Evolutionary conservation across 169 alveolate genomes (phyloP).

Genomic region (Babesia sp.): DNA sequence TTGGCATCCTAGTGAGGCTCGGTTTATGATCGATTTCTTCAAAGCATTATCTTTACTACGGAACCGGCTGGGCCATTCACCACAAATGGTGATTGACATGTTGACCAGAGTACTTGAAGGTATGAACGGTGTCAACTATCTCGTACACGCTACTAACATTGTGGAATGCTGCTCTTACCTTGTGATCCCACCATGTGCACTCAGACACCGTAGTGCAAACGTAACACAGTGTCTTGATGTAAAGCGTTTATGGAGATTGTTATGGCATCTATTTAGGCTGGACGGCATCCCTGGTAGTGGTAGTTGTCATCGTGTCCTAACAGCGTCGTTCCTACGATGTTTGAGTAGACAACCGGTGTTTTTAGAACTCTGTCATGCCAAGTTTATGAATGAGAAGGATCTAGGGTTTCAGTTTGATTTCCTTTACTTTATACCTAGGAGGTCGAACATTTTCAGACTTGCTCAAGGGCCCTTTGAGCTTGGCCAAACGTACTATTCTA

Average conservation of each 20-base stretch:
- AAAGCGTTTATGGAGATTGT: constrained; percentile 42
- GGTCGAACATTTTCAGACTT: constrained; percentile 6
- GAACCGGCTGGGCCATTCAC: constrained; percentile 43
- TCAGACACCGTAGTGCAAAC: neutral
- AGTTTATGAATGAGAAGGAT: constrained; percentile 42
- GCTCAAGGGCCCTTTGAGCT: constrained; percentile 55
- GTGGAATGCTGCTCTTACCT: constrained; percentile 55
- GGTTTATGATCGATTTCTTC: constrained; percentile 63
- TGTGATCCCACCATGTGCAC: constrained; percentile 29
- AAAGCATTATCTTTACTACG: constrained; percentile 55
- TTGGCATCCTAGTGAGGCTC: constrained; percentile 65
- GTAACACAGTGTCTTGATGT: constrained; percentile 2
- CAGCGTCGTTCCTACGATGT: constrained; percentile 49
- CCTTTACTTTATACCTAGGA: constrained; percentile 31
- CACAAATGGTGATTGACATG: constrained; percentile 54
- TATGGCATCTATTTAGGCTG: constrained; percentile 66
- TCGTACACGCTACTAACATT: constrained; percentile 60
- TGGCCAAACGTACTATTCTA: constrained; percentile 56
- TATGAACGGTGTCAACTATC: constrained; percentile 46
- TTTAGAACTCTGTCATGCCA: constrained; percentile 33
- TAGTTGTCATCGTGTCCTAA: constrained; percentile 29
- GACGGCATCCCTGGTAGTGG: constrained; percentile 70
- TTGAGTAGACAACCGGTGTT: constrained; percentile 54
- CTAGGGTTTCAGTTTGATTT: constrained; percentile 58
- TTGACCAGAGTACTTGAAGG: constrained; percentile 44